These are phyloP conservation scores for Backusella luteola DNA, from an alignment of 192 early-diverging fungal genomes.

Conservation along the genomic window DNA sequence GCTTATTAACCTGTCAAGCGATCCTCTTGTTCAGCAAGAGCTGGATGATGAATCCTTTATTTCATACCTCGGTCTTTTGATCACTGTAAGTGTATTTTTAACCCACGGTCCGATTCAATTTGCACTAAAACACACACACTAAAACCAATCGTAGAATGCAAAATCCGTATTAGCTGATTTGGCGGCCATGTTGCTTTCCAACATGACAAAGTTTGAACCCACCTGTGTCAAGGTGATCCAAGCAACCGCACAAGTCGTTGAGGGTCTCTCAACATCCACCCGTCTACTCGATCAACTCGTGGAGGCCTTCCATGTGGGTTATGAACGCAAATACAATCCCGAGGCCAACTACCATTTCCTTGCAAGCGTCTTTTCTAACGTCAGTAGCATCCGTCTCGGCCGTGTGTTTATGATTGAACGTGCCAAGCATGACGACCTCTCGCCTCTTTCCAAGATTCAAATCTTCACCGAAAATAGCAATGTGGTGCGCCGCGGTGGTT, in stretches of 20 bases:
- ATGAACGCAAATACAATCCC: slow-evolving; percentile 75
- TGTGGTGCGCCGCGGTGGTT: slow-evolving; percentile 88
- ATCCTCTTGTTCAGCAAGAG: slow-evolving; percentile 54
- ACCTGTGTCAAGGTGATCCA: slow-evolving; percentile 58
- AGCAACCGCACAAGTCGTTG: slow-evolving; percentile 30
- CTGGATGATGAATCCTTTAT: slow-evolving; percentile 75
- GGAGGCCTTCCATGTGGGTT: slow-evolving; percentile 86
- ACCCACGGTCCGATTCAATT: no score
- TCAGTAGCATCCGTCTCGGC: slow-evolving; percentile 64
- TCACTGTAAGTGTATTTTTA: slow-evolving; percentile 52
- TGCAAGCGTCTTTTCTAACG: slow-evolving; percentile 90
- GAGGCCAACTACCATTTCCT: slow-evolving; percentile 82
- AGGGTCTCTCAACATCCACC: slow-evolving; percentile 42
- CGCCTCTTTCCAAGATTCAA: slow-evolving; percentile 82
- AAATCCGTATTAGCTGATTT: slow-evolving; percentile 74
- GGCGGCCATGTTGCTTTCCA: slow-evolving; percentile 89
- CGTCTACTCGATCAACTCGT: slow-evolving; percentile 79
- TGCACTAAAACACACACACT: no score
- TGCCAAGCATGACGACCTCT: slow-evolving; percentile 59
- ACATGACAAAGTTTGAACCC: slow-evolving; percentile 74
- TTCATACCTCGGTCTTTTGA: slow-evolving; percentile 62
- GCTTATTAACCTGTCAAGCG: slow-evolving; percentile 83
- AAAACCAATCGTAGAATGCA: slow-evolving; percentile 46
- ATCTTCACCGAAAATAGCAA: slow-evolving; percentile 83
- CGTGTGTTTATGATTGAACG: slow-evolving; percentile 69